Base-by-base conservation (phyloP, 2,329 filamentous ascomycete species). In the Alternaria consortialis region DNA sequence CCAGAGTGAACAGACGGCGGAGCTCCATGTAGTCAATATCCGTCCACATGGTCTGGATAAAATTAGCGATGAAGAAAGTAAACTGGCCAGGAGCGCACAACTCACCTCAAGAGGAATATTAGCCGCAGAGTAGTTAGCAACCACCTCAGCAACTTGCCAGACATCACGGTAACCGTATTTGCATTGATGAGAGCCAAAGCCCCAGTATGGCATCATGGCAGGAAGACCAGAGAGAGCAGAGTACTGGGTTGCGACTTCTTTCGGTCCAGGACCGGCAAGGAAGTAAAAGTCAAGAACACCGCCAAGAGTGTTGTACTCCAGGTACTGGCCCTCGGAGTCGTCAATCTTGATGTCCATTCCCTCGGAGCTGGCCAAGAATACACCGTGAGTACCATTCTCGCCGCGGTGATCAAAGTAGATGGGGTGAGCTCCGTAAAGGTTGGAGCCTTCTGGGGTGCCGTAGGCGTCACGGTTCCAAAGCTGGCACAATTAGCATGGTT, bases 271-370 rank as follows among this genome's bases (percentile, higher is more conserved):
- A 8, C 84, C 84, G 20, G 82, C 77, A 15, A 85, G 62, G 71
- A 85, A 85, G 71, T 85, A 85, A n/a, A 85, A 74, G 76, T 94
- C 92, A 3, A 94, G 74, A n/a, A 93, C 84, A n/a, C 92, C 92
- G 12, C 92, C 91, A 0, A 94, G 82, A 1, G 87, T 86, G 73
- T 93, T 92, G 80, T 93, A 94, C 76, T 94, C 90, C 7, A 95
- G 84, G 60, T 88, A 92, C 72, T 93, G 88, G 7, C 85, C 84
- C 17, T 84, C 81, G 1, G 85, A 86, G 64, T 87, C 85, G 74
- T 92, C 86, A 75, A 94, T 88, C 68, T 89, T 90, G 74, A 94
- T 84, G 62, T 94, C 90, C 88, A 93, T 93, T 34, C 77, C 76
- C 40, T 69, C 66, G 2, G 72, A 73, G 58, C 67, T 77, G 15